phyloP scores from a whole-genome alignment of 192 early-diverging fungal genomes.

The Backusella morwellensis region DNA sequence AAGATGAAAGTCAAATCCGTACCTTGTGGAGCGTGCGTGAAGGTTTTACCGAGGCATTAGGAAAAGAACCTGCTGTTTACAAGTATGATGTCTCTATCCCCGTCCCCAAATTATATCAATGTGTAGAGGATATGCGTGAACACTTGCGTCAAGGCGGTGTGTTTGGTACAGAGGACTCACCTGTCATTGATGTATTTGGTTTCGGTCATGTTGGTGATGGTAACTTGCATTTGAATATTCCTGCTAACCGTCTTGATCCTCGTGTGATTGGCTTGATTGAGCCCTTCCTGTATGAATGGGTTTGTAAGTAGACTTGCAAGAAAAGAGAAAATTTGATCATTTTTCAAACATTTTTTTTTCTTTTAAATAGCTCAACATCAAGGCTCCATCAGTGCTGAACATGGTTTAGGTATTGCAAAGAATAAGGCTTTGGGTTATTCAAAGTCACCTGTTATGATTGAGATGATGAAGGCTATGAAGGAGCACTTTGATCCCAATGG shows the following conservation, averaged over 20 bases:
- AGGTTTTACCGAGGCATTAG: conserved; percentile 89
- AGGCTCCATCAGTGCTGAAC: conserved; percentile 41
- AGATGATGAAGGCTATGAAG: conserved; percentile 86
- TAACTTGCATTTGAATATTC: conserved; percentile 95
- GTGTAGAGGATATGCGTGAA: conserved; percentile 78
- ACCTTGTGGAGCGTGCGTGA: conserved; percentile 92
- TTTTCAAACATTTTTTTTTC: not conserved
- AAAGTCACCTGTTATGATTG: conserved; percentile 79
- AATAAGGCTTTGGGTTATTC: conserved; percentile 75
- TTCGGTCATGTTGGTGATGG: conserved; percentile 99
- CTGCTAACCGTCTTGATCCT: conserved; percentile 59
- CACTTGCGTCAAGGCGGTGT: conserved; percentile 60
- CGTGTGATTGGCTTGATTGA: conserved; percentile 77
- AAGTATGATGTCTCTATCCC: conserved; percentile 98
- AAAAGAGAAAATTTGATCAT: not conserved
- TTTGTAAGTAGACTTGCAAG: conserved; percentile 38
- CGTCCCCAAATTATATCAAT: conserved; percentile 77
- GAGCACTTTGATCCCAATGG: conserved; percentile 87
- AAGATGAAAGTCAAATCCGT: conserved; percentile 79
- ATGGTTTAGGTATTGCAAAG: conserved; percentile 76
- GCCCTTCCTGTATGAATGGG: conserved; percentile 92
- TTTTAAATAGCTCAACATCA: conserved; percentile 34
- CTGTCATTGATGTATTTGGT: conserved; percentile 79
- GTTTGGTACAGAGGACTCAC: conserved; percentile 48
- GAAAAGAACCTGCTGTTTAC: conserved; percentile 85